Percentiles rank a stretch among this genome's conserved stretches.
These are phyloP conservation scores for Globisporangium cystogenes DNA, from an alignment of 352 stramenopile species.

Conservation along the genomic window DNA sequence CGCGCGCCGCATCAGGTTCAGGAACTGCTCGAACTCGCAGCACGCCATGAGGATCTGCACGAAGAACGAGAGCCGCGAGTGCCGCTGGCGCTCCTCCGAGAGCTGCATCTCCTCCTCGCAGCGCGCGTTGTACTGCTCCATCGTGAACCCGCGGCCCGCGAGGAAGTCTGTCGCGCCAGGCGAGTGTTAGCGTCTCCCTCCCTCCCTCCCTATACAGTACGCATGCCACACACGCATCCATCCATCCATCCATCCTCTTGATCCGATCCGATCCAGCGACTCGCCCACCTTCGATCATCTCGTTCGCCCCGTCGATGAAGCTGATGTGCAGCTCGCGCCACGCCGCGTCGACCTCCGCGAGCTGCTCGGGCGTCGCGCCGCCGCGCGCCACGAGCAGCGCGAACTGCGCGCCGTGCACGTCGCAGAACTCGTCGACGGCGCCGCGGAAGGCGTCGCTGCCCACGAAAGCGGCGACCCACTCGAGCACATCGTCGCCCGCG, in stretches of 20 bases:
- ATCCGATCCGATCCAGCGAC: too few species aligned
- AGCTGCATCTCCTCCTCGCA: slow-evolving; percentile 69
- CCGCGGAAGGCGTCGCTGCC: slow-evolving; percentile 69
- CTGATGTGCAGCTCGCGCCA: slow-evolving; percentile 68
- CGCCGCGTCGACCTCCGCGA: slow-evolving; percentile 51
- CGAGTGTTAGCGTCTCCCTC: too few species aligned
- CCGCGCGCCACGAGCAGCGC: slow-evolving; percentile 57
- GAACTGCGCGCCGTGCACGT: slow-evolving; percentile 51
- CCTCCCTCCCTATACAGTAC: too few species aligned
- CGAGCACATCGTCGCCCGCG: slow-evolving; percentile 66
- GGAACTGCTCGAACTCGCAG: slow-evolving; percentile 79
- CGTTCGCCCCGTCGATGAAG: slow-evolving; percentile 68
- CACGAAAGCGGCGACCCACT: slow-evolving; percentile 74
- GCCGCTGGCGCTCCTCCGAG: slow-evolving; percentile 65
- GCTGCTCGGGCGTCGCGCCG: slow-evolving; percentile 43
- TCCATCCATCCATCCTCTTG: too few species aligned
- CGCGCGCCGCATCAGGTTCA: slow-evolving; percentile 80
- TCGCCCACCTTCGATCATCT: slow-evolving; percentile 44
- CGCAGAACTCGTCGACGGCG: slow-evolving; percentile 57
- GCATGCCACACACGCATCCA: too few species aligned
- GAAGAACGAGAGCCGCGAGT: slow-evolving; percentile 75
- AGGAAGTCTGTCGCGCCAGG: slow-evolving; percentile 48
- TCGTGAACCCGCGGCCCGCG: slow-evolving; percentile 46
- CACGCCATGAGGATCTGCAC: slow-evolving; percentile 77
- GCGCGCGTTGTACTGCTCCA: slow-evolving; percentile 63